phyloP scores from a whole-genome alignment of 2,329 filamentous ascomycete genomes.

The Paecilomyces formosus region DNA sequence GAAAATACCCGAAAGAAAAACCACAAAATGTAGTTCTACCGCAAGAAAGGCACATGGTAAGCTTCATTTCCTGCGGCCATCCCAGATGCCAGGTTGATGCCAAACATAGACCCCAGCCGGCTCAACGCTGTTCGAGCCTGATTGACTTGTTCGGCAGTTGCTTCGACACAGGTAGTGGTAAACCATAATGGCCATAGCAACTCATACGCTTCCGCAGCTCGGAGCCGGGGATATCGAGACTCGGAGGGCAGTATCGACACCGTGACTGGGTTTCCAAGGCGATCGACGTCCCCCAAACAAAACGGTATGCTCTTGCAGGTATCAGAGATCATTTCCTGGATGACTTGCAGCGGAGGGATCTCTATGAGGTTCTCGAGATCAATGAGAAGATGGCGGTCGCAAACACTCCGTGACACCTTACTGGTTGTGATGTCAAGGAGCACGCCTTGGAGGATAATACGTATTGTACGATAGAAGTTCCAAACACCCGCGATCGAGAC shows the following conservation, averaged over 20 bases:
- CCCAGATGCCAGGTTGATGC: conserved; percentile 26
- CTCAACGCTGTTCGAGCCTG: conserved; percentile 20
- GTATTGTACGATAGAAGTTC: conserved; percentile 28
- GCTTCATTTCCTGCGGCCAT: conserved; percentile 11
- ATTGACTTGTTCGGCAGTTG: conserved; percentile 20
- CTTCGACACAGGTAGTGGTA: conserved; percentile 23
- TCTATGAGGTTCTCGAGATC: conserved; percentile 4
- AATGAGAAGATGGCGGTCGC: conserved; percentile 2
- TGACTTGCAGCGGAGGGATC: conserved; percentile 10
- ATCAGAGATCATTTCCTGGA: conserved; percentile 27
- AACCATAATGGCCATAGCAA: conserved; percentile 34
- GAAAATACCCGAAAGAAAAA: neutral
- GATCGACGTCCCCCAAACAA: conserved; percentile 23
- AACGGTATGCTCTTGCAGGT: conserved; percentile 29
- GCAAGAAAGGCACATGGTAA: neutral
- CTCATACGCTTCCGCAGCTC: conserved; percentile 23
- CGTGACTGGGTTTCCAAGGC: conserved; percentile 15
- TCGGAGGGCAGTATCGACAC: neutral
- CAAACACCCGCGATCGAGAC: conserved; percentile 21
- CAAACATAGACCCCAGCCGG: conserved; percentile 22
- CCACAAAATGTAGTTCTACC: neutral
- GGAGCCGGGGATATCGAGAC: conserved; percentile 9
- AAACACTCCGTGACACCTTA: conserved; percentile 9
- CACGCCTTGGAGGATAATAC: conserved; percentile 24
- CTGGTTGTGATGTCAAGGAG: conserved; percentile 18